Conservation (phyloP, 352 stramenopile species). For the Vaucheria bursata region DNA sequence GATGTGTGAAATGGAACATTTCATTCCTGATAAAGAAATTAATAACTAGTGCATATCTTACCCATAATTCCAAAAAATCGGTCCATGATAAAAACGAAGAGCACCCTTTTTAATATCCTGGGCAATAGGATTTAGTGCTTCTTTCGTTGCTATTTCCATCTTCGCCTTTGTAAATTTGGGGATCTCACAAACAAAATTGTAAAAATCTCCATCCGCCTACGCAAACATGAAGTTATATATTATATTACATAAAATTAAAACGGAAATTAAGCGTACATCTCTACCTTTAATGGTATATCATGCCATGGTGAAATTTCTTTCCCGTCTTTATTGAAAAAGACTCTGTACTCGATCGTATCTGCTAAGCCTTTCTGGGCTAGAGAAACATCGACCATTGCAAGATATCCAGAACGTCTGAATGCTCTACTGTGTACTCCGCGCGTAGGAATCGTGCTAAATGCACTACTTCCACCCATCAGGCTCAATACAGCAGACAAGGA, state of each 20-base stretch:
- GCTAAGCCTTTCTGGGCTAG: conserved; percentile 18
- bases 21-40: too few species aligned
- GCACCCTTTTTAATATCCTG: conserved; percentile 92
- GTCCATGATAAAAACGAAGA: conserved; percentile 69
- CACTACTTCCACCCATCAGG: neutral
- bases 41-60: too few species aligned
- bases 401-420: neutral
- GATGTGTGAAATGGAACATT: too few species aligned
- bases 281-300: conserved; percentile 72
- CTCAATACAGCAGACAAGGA: neutral
- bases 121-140: conserved; percentile 83
- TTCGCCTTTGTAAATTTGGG: conserved; percentile 68
- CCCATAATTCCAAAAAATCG: conserved; percentile 94
- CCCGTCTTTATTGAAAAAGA: conserved; percentile 50
- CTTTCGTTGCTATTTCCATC: conserved; percentile 83
- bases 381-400: neutral
- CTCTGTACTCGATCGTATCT: conserved; percentile 43
- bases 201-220: conserved; percentile 54
- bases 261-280: neutral
- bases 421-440: neutral
- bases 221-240: neutral
- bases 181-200: conserved; percentile 88
- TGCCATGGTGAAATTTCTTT: conserved; percentile 79
- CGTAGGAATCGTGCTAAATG: neutral
- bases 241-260: neutral